phyloP scores from a whole-genome alignment of 108 stramenopile genomes.

The Skeletonema grethae region DNA sequence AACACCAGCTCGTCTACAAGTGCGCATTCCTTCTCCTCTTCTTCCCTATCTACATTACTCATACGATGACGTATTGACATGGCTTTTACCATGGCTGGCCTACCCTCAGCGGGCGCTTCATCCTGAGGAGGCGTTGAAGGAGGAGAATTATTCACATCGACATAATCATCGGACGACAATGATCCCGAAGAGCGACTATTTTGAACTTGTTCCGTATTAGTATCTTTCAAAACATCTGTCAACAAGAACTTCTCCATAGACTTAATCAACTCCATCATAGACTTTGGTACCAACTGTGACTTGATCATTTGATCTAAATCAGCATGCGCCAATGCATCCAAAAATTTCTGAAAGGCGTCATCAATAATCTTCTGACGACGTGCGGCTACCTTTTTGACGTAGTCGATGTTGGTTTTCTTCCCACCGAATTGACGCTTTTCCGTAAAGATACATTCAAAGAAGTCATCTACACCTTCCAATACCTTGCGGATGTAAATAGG shows the following conservation, averaged over 20 bases:
- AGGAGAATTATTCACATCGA: neutral
- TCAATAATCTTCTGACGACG: conserved; percentile 28
- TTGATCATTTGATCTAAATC: neutral
- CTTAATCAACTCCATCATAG: conserved; percentile 21
- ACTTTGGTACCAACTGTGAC: neutral
- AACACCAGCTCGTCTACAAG: conserved; percentile 9
- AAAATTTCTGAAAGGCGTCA: conserved; percentile 27
- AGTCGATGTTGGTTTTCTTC: conserved; percentile 25
- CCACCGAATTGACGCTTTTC: conserved; percentile 38
- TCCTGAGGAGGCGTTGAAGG: neutral
- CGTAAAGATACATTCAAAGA: conserved; percentile 33
- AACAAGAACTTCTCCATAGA: conserved; percentile 37
- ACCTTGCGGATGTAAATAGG: conserved; percentile 14
- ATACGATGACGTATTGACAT: conserved; percentile 17
- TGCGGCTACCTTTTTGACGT: conserved; percentile 30
- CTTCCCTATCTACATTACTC: conserved; percentile 17
- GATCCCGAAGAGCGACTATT: neutral
- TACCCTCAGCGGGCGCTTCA: neutral
- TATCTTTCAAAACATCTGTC: conserved; percentile 25
- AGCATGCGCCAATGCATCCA: conserved; percentile 7
- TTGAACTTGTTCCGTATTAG: neutral
- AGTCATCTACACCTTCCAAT: conserved; percentile 32
- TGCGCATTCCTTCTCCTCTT: conserved; percentile 6
- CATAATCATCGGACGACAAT: conserved; percentile 5
- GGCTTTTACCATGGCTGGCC: conserved; percentile 5